These are phyloP conservation scores for Penicillium malachiteum DNA, from an alignment of 495 filamentous ascomycete species.

Conservation along the genomic window DNA sequence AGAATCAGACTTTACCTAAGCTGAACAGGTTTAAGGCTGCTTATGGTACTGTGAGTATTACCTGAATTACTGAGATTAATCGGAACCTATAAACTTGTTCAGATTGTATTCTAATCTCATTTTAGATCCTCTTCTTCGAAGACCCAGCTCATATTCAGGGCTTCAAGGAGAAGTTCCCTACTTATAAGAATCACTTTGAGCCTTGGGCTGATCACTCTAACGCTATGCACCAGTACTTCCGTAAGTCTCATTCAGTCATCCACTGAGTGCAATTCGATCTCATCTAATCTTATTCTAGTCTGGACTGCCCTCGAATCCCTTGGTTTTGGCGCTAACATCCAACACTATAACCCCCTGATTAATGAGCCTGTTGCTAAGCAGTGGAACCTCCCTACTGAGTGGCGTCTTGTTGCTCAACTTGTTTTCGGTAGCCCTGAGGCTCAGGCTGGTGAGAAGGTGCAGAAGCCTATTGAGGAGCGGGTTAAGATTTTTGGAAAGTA, in stretches of 20 bases:
- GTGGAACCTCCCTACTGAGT: conserved; percentile 47
- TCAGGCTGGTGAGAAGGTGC: conserved; percentile 16
- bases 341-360: conserved; percentile 57
- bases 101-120: no score
- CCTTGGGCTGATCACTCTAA: conserved; percentile 53
- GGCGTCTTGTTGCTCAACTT: conserved; percentile 49
- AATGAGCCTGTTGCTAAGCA: conserved; percentile 42
- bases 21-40: conserved; percentile 44
- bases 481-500: conserved; percentile 27
- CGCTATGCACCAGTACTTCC: conserved; percentile 56
- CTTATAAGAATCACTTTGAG: conserved; percentile 45
- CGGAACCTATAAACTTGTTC: no score
- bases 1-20: conserved; percentile 47
- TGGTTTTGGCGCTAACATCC: conserved; percentile 54
- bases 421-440: conserved; percentile 50
- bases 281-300: conserved; percentile 20
- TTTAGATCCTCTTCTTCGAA: conserved; percentile 54
- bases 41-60: conserved; percentile 46
- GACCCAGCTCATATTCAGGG: conserved; percentile 43
- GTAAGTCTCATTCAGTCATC: conserved; percentile 26
- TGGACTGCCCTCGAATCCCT: conserved; percentile 53
- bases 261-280: conserved; percentile 3
- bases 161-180: conserved; percentile 44
- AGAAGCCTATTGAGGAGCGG: conserved; percentile 23
- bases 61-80: no score